These are phyloP conservation scores for Cutaneotrichosporon cavernicola DNA, from an alignment of 1,284 basidiomycete genomes.

Conservation along the genomic window DNA sequence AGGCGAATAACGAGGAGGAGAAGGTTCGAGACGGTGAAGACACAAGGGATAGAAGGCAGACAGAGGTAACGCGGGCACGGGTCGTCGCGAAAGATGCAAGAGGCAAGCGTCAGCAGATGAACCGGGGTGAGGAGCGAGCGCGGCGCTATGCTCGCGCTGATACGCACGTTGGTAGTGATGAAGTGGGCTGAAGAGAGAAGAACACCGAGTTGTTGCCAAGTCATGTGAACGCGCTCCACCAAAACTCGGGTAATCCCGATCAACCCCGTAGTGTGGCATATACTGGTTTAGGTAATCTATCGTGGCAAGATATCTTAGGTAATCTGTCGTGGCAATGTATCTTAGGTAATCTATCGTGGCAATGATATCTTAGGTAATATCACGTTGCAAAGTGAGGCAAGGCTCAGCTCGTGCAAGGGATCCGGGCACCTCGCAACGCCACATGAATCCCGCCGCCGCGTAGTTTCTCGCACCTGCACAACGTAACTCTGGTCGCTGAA, in stretches of 20 bases:
- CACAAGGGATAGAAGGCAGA: neutral
- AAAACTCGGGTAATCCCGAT: neutral
- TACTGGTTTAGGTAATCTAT: neutral
- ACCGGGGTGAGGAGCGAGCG: neutral
- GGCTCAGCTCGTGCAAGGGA: too few relatives aligned
- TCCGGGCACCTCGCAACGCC: too few relatives aligned
- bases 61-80: neutral
- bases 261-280: neutral
- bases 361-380: too few relatives aligned
- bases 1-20: neutral
- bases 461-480: too few relatives aligned
- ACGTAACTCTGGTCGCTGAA: too few relatives aligned
- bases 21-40: neutral
- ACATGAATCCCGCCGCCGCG: too few relatives aligned
- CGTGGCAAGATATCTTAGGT: neutral
- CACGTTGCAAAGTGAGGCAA: too few relatives aligned
- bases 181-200: slow-evolving; percentile 10
- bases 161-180: slow-evolving; percentile 7
- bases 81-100: neutral
- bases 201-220: too few relatives aligned
- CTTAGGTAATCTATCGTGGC: too few relatives aligned
- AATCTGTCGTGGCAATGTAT: too few relatives aligned
- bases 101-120: slow-evolving; percentile 14
- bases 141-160: neutral
- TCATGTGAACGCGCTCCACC: neutral